These are phyloP conservation scores for Solanum paucissectum DNA, from an alignment of 257 asterid genomes.

Conservation along the genomic window DNA sequence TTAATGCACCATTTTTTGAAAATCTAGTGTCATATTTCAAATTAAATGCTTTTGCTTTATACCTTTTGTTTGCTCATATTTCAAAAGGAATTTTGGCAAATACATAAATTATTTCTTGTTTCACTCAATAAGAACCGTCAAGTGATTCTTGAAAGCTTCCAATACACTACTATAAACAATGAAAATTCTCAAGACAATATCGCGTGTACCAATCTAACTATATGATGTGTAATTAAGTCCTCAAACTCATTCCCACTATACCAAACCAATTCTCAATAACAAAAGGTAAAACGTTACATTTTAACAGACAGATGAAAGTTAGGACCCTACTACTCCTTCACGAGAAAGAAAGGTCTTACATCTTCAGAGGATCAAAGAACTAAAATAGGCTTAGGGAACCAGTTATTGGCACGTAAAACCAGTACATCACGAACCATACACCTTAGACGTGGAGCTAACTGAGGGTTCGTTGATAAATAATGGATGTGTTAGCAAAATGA, in stretches of 20 bases:
- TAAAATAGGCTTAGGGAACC: conserved; percentile 57
- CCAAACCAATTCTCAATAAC: neutral
- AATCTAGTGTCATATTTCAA: neutral
- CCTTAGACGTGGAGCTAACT: conserved; percentile 59
- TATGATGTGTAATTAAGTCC: too few relatives aligned
- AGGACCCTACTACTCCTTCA: too few relatives aligned
- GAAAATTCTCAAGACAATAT: neutral
- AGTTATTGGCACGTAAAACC: conserved; percentile 55
- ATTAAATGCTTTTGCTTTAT: neutral
- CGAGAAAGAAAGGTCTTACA: too few relatives aligned
- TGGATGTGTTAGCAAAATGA: too few relatives aligned
- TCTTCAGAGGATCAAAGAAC: too few relatives aligned
- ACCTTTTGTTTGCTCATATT: neutral
- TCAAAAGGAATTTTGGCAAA: neutral
- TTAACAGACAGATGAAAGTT: too few relatives aligned
- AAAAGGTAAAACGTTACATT: neutral
- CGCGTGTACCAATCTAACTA: too few relatives aligned
- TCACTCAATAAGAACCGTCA: neutral
- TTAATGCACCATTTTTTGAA: neutral
- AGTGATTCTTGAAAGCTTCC: neutral
- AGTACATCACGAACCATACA: conserved; percentile 77
- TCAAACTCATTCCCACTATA: too few relatives aligned
- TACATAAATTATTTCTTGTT: neutral
- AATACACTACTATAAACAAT: neutral
- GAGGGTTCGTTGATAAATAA: too few relatives aligned